A percentile compares a stretch with the other conserved stretches of the same genome.
These are phyloP conservation scores for Kwoniella sp. DNA, from an alignment of 768 basidiomycete species.

Conservation along the genomic window DNA sequence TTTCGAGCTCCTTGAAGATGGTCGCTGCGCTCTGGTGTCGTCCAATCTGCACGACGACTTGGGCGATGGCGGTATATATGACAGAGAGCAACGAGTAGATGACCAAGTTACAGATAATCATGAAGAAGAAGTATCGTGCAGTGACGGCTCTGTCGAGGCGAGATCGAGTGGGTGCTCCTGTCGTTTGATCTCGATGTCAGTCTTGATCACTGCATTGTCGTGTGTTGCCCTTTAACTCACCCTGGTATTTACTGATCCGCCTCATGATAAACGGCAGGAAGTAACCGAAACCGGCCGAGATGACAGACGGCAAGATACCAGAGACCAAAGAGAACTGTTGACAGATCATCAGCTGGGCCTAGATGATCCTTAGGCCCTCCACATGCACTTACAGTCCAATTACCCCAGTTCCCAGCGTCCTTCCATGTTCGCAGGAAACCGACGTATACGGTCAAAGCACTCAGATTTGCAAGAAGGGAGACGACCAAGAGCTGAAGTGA, in stretches of 20 bases:
- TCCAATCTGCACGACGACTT: constrained; percentile 61
- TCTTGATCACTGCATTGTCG: background rate
- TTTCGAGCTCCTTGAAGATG: constrained; percentile 58
- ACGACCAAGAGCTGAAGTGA: constrained; percentile 68
- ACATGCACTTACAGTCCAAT: constrained; percentile 53
- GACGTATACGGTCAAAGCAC: constrained; percentile 69
- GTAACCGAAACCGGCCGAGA: constrained; percentile 86
- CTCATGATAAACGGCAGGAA: constrained; percentile 92
- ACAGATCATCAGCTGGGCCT: background rate
- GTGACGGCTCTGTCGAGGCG: constrained; percentile 86
- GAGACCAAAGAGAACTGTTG: constrained; percentile 76
- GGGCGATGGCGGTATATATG: constrained; percentile 63
- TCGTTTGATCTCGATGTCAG: background rate
- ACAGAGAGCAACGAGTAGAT: constrained; percentile 93
- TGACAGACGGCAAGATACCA: constrained; percentile 87
- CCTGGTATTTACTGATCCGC: constrained; percentile 72
- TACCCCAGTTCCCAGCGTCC: constrained; percentile 61
- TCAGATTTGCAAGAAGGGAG: constrained; percentile 87
- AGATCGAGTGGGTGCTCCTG: constrained; percentile 70
- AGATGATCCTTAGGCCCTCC: background rate
- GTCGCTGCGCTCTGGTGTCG: constrained; percentile 60
- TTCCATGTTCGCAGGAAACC: constrained; percentile 76
- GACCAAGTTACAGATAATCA: constrained; percentile 89
- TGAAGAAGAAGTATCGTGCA: constrained; percentile 88
- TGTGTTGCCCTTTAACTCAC: constrained; percentile 54